A percentile compares a stretch with the other conserved stretches of the same genome.
These are phyloP conservation scores for Dryadomyces quercus-mongolicae DNA, from an alignment of 2,329 filamentous ascomycete genomes.

Conservation along the genomic window DNA sequence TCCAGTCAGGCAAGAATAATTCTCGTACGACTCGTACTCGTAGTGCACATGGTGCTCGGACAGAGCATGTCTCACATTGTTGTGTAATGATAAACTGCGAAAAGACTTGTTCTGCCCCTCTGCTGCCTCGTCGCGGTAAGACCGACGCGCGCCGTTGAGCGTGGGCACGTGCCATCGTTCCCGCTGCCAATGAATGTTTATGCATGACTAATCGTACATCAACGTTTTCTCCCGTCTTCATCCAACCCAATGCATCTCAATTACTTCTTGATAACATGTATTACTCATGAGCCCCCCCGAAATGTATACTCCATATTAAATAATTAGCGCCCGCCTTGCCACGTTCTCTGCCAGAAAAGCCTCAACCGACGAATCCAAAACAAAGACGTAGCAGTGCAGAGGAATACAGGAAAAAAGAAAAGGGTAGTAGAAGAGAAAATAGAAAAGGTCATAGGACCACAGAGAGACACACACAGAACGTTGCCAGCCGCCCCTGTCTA, in stretches of 20 bases:
- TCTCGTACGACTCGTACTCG: too few species aligned
- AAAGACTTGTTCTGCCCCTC: background rate
- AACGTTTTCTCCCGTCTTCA: background rate
- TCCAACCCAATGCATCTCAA: background rate
- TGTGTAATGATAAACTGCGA: background rate
- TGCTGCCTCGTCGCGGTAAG: background rate
- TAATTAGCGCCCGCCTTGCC: background rate
- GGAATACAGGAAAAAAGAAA: background rate
- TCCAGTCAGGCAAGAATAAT: background rate
- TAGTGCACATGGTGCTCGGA: too few species aligned
- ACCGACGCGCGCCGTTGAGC: background rate
- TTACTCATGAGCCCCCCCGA: background rate
- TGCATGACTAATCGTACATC: background rate
- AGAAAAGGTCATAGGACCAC: background rate
- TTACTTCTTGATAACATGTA: background rate
- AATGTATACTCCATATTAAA: constrained; percentile 10
- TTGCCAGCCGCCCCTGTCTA: background rate
- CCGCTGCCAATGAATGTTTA: background rate
- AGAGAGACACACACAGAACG: constrained; percentile 1
- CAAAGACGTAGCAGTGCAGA: background rate
- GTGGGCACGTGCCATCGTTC: background rate
- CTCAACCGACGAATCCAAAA: constrained; percentile 4
- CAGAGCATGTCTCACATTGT: too few species aligned
- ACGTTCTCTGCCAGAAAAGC: constrained; percentile 2
- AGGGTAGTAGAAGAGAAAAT: background rate